Evolutionary conservation across 108 stramenopile species (phyloP).

Genomic region (Skeletonema marinoi): DNA sequence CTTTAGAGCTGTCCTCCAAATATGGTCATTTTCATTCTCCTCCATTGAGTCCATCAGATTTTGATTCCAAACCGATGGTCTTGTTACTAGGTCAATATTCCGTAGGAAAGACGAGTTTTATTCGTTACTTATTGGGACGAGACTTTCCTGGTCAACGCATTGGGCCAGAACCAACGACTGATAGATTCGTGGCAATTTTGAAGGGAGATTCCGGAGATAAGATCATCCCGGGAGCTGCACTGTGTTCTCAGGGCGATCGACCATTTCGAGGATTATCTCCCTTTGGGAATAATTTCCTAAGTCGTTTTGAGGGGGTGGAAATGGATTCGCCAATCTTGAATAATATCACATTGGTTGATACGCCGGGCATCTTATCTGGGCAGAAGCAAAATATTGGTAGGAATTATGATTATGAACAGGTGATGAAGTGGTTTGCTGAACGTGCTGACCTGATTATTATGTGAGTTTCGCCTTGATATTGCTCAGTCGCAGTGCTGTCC

Average conservation of each 20-base stretch:
- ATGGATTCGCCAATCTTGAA: constrained; percentile 78
- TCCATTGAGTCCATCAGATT: constrained; percentile 93
- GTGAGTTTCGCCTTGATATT: background rate
- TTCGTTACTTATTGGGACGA: constrained; percentile 86
- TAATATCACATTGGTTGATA: constrained; percentile 97
- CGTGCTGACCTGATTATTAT: constrained; percentile 97
- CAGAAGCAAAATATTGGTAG: constrained; percentile 93
- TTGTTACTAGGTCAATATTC: constrained; percentile 94
- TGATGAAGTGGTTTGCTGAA: constrained; percentile 98
- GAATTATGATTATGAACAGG: constrained; percentile 93
- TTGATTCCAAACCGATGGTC: constrained; percentile 97
- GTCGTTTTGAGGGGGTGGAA: constrained; percentile 89
- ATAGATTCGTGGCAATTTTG: constrained; percentile 87
- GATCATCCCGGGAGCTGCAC: constrained; percentile 88
- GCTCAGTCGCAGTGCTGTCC: background rate
- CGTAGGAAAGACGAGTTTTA: constrained; percentile 96
- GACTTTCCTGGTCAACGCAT: constrained; percentile 97
- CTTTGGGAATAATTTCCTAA: constrained; percentile 97
- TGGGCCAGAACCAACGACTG: constrained; percentile 98
- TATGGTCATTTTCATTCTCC: constrained; percentile 99
- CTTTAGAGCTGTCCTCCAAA: constrained; percentile 82
- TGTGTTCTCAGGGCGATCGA: constrained; percentile 90
- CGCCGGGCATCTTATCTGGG: constrained; percentile 97
- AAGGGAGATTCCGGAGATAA: constrained; percentile 80
- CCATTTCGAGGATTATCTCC: constrained; percentile 95